Base-by-base conservation (phyloP, 1,139 yeast genomes). In the Geotrichum phurueaensis region DNA sequence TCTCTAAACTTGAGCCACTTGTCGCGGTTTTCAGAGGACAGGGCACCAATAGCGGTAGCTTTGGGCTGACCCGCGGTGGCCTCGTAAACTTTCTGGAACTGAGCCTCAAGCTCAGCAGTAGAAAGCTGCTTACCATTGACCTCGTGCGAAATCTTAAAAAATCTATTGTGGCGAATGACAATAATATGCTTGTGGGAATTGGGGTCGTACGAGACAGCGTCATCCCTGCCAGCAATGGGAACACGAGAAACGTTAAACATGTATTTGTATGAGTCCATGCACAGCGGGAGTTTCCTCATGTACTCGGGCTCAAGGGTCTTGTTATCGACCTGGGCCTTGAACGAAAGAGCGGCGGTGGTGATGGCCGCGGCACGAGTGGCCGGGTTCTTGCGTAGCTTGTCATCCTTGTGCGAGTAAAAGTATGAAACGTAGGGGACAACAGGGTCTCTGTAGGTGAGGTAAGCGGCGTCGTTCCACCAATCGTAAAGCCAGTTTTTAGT, bases 381-480 rank as follows among this genome's bases (percentile, higher is more conserved):
- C 66, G 92, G 96, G 71, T 86, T 85, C 67, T 82, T 79, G 39
- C 83, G 79, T 55, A 77, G 70, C 57, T 69, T 67, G 66, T 78
- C 75, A 69, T 89, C 94, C 74, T 84, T 86, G 79, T 92, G 97
- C 60, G 87, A 82, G 76, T 84, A 92, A 69, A 91, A 94, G 77
- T 94, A 94, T 12, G 96, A 89, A 50, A 90, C 97, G 71, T 85
- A 91, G 18, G 98, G 98, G 43, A 89, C 90, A 27, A 94, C 89
- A 0, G 98, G 96, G 73, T 90, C 98, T 68, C 96, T 83, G 76
- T 90, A 91, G 51, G 89, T 85, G 79, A 94, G 79, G 75, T 94
- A 94, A 39, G 97, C 96, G 68, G 87, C 90, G 70, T 89, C 89
- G 74, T 92, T 96, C 99, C 99, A 94, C 81, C 87, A 90, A 64